Conservation (phyloP, 2,329 filamentous ascomycete species). For the Trichoderma sp. region DNA sequence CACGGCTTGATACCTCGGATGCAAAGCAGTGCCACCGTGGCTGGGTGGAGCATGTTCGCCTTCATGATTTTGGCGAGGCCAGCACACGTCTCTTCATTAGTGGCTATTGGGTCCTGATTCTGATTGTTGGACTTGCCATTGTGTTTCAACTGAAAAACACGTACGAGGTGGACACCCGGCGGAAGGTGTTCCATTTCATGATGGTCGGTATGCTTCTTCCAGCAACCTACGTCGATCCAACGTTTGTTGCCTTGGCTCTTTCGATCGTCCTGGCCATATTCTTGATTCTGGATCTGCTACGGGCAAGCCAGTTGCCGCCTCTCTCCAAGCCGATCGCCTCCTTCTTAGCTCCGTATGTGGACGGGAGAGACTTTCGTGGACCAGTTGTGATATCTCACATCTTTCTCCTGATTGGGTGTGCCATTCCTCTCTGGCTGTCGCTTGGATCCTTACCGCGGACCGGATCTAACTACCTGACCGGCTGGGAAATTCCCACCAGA, state of each 20-base stretch:
- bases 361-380: slow-evolving; percentile 87
- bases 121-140: slow-evolving; percentile 69
- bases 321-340: slow-evolving; percentile 80
- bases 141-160: slow-evolving; percentile 74
- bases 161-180: slow-evolving; percentile 90
- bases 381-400: slow-evolving; percentile 96
- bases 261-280: slow-evolving; percentile 79
- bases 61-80: slow-evolving; percentile 67
- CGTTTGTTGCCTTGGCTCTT: slow-evolving; percentile 79
- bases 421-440: slow-evolving; percentile 89
- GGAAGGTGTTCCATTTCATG: slow-evolving; percentile 98
- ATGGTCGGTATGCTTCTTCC: slow-evolving; percentile 97
- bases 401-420: slow-evolving; percentile 91
- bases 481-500: slow-evolving; percentile 73
- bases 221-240: slow-evolving; percentile 81
- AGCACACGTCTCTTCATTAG: slow-evolving; percentile 79
- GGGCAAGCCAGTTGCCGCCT: slow-evolving; percentile 88
- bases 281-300: slow-evolving; percentile 81
- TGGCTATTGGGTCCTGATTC: slow-evolving; percentile 70
- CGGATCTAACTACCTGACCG: slow-evolving; percentile 57
- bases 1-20: slow-evolving; percentile 34
- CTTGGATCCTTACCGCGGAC: slow-evolving; percentile 67
- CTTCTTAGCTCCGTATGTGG: slow-evolving; percentile 91
- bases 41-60: slow-evolving; percentile 67
- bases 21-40: slow-evolving; percentile 51